Evolutionary conservation across 2,329 filamentous ascomycete species (phyloP), one percentile per base, ranked within the genome.

Genomic region (Xylaria sp.): DNA sequence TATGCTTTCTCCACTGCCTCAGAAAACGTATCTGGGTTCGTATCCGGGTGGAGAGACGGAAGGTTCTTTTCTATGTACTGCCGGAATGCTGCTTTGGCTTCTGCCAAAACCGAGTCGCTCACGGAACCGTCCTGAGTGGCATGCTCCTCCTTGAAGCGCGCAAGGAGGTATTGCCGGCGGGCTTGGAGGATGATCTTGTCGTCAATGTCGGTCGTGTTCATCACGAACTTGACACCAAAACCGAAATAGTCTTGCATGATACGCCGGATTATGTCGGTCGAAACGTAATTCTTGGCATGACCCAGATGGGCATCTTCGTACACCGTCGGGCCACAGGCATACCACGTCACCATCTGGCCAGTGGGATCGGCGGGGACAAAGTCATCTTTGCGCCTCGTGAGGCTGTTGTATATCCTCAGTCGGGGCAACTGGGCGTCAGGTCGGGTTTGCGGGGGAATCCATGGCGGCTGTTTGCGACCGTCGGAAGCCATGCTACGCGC

Each of bases 191-290:
- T 72, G 77, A 89, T 88, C 85, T 92, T 92, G 80, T 92, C 90
- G 75, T 94, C 92, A 50, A 95, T 87, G 76, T 94, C 94, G n/a
- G 94, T 97, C 71, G 96, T 93, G 82, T 97, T 97, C 91, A 97
- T 95, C 73, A 97, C 92, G 82, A 97, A 97, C 68, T 90, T 89
- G 72, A 97, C 88, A 50, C 93, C 83, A 79, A 92, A 96, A 70
- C 89, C 88, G 80, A 97, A 97, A 81, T 96, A 95, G 80, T 95
- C 89, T 76, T 87, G 85, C 81, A 97, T 82, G 74, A 97, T 93
- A 75, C 94, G 89, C 66, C 94, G 88, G 74, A 97, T 90, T 72
- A 97, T 94, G 80, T 97, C 94, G 57, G 92, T 95, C 62, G 91
- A 92, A 70, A 97, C 92, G 87, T 97, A 97, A 82, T 97, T 97